phyloP scores from a whole-genome alignment of 2,329 filamentous ascomycete genomes.

The Epichloe glyceriae region DNA sequence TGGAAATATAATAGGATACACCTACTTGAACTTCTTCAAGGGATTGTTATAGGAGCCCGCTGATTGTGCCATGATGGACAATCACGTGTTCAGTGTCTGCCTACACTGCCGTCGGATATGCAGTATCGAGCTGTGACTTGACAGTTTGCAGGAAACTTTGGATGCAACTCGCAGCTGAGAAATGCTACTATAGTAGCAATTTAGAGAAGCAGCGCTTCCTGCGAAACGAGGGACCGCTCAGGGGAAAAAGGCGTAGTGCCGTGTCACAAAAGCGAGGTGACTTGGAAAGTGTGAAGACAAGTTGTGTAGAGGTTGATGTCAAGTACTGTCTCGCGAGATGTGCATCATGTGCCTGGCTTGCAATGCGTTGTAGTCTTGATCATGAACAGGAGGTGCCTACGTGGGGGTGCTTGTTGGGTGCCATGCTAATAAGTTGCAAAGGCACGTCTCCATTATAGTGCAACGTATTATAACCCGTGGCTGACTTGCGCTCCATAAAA shows the following conservation, averaged over 20 bases:
- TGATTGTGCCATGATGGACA: slow-evolving; percentile 59
- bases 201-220: background rate
- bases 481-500: slow-evolving; percentile 1
- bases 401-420: no score
- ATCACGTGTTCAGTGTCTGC: background rate
- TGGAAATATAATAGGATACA: background rate
- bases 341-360: no score
- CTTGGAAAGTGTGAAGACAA: no score
- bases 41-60: slow-evolving; percentile 94
- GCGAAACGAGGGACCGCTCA: background rate
- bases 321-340: no score
- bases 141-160: background rate
- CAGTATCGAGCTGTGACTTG: background rate
- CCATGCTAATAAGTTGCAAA: no score
- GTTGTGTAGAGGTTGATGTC: no score
- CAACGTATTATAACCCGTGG: background rate
- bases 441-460: no score
- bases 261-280: background rate
- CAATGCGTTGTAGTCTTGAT: no score
- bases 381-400: no score
- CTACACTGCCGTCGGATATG: background rate
- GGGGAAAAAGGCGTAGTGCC: background rate
- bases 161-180: background rate
- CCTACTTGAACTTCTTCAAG: slow-evolving; percentile 99
- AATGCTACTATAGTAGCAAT: background rate